Evolutionary conservation across 2,329 filamentous ascomycete species (phyloP), one percentile per base, ranked within the genome.

Genomic region (Didymella lethalis): DNA sequence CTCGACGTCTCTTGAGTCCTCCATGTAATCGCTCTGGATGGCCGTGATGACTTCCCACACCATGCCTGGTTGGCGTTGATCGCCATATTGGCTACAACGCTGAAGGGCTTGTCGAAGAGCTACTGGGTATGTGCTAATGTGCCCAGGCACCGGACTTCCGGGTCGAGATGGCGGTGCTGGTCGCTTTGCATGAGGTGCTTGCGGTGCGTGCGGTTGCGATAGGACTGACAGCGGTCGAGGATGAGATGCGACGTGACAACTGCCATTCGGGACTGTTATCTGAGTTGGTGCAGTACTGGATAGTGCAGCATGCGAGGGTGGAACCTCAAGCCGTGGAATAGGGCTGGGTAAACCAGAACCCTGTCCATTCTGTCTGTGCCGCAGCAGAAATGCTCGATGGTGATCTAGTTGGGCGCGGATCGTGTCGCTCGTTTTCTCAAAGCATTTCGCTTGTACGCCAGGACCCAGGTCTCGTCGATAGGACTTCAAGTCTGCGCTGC

Each of bases 381-480:
- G 57, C 14, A 68, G 61, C 20, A 68, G 38, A 26, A 59, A 59
- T 23, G 66, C 64, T 34, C 65, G 65, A 47, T 68, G 65, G 16
- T 65, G 54, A 41, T 68, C 65, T n/a, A 68, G 40, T 28, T 68
- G 65, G 31, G 59, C 62, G 34, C 64, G 55, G 43, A 67, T 57
- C 31, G 61, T 62, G n/a, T 68, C 64, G 59, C 63, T 65, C 31
- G 62, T 64, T 7, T 62, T 56, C 43, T 68, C 60, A 26, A 68
- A 68, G 50, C 62, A 59, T 36, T 59, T 57, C 31, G 64, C 64
- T 51, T 67, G 66, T 36, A 67, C 66, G 45, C 66, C 64, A 23
- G 66, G 66, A 18, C 66, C 66, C 45, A 68, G 64, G 32, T 65
- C 60, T 50, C 66, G 64, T 29, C 64, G 65, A 48, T 67, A 68